Percentiles rank a stretch among this genome's conserved stretches.
Conservation (phyloP, 768 basidiomycete species). For the Sutorius australiensis region DNA sequence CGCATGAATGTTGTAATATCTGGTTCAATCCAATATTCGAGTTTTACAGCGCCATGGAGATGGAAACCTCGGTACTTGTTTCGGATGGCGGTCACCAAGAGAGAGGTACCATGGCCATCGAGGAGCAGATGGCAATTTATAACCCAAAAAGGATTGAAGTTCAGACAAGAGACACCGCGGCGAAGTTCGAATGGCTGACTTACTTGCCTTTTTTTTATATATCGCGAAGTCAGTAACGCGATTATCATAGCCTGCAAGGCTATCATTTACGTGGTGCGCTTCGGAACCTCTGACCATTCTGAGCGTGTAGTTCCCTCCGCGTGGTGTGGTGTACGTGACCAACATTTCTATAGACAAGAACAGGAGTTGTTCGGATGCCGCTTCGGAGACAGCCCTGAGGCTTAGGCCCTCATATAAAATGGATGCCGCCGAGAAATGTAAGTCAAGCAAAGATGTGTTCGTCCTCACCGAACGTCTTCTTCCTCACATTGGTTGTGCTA, state of each 20-base stretch:
- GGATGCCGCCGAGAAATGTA: not conserved
- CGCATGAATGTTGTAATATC: conserved; percentile 18
- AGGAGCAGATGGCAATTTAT: conserved; percentile 15
- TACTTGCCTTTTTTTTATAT: conserved; percentile 4
- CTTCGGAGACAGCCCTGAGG: conserved; percentile 1
- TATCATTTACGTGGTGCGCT: conserved; percentile 27
- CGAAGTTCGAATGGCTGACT: conserved; percentile 14
- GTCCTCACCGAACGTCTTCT: not conserved
- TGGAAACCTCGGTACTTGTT: conserved; percentile 14
- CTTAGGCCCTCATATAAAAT: conserved; percentile 15
- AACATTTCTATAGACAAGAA: conserved; percentile 2
- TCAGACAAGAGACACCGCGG: conserved; percentile 27
- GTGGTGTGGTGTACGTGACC: conserved; percentile 2
- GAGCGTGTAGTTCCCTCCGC: conserved; percentile 11
- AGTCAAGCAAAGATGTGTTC: conserved; percentile 12
- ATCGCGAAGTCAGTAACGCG: conserved; percentile 12
- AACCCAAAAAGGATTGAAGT: conserved; percentile 16
- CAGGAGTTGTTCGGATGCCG: conserved; percentile 11
- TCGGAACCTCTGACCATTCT: conserved; percentile 8
- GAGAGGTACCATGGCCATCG: conserved; percentile 16
- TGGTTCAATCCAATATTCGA: conserved; percentile 8
- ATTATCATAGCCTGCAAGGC: conserved; percentile 18
- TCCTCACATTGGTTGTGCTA: conserved; percentile 10
- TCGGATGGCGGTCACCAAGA: conserved; percentile 5
- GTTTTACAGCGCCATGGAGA: conserved; percentile 1